A percentile compares a stretch with the other conserved stretches of the same genome.
Conservation (phyloP, 805 yeast species). For the Ogataea pini region DNA sequence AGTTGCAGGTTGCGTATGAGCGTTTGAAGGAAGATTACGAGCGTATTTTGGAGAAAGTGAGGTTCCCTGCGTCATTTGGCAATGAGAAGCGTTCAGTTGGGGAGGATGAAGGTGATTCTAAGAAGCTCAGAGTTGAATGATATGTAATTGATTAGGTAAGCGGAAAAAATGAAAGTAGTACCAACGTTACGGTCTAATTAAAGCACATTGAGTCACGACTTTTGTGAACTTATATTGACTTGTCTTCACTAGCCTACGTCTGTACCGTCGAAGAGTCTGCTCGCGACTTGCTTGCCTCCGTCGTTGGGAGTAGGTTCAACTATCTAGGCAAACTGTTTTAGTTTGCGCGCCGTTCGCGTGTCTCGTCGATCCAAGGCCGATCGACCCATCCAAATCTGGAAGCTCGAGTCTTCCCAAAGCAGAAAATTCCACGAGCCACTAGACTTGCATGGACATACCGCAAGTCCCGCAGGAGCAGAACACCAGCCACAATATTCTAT, state of each 20-base stretch:
- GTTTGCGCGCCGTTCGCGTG: no score
- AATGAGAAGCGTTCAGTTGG: slow-evolving; percentile 14
- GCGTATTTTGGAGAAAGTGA: slow-evolving; percentile 47
- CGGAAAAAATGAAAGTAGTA: no score
- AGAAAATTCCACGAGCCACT: slow-evolving; percentile 12
- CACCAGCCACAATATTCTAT: slow-evolving; percentile 5
- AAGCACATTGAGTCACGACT: no score
- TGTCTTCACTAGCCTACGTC: no score
- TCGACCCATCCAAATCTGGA: slow-evolving; percentile 16
- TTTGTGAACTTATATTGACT: no score
- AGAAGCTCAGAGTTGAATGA: slow-evolving; percentile 11
- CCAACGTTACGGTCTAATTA: no score
- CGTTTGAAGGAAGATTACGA: slow-evolving; percentile 70
- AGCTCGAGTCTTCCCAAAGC: slow-evolving; percentile 21
- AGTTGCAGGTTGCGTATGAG: slow-evolving; percentile 73
- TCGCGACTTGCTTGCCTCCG: no score
- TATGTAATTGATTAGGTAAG: not conserved
- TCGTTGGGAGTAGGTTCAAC: no score
- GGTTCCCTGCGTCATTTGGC: slow-evolving; percentile 12
- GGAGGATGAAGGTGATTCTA: slow-evolving; percentile 10
- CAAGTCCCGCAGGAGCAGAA: not conserved
- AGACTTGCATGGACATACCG: slow-evolving; percentile 2
- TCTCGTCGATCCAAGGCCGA: no score
- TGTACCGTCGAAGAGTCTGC: no score
- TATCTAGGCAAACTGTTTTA: no score